Base-by-base conservation (phyloP, 2,329 filamentous ascomycete species). In the Biscogniauxia sp. region DNA sequence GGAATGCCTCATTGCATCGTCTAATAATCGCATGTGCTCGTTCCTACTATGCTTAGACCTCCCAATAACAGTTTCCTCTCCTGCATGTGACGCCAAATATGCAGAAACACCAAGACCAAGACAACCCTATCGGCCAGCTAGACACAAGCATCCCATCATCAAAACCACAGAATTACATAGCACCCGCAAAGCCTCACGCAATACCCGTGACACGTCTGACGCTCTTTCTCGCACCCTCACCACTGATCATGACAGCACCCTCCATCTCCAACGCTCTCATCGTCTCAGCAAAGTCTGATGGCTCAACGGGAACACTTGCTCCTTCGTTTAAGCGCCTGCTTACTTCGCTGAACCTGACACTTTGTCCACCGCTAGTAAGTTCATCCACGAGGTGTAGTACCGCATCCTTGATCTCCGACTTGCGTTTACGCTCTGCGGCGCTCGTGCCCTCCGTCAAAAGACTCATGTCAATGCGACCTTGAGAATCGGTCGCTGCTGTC, bases 381-480 rank as follows among this genome's bases (percentile, higher is more conserved):
- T 97, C 93, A 72, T 98, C 94, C 13, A 99, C 76, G 20, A 93
- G 79, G 37, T 79, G 80, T 37, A 96, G 74, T 0, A 96, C 82
- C 0, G 90, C 93, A 59, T 84, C 86, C 82, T 96, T 96, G 70
- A 99, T 79, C 74, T 97, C 93, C 49, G 90, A 88, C 73, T 88
- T 90, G 65, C 92, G 82, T 73, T 91, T 88, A 55, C 95, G 83
- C 75, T 98, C 95, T n/a, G 88, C 88, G 0, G 92, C 88, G 68
- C 90, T 93, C 1, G 92, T 96, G n/a, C 95, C 95, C 73, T 98
- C 95, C 0, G 93, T 97, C 64, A 99, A 81, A 54, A 99, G 81
- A 59, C 91, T 90, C 95, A 99, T 98, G 74, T 99, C 95, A 71
- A 99, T 98, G 60, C 97, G 83, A 58, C 95, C 95, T 69, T 96